Base-by-base conservation (phyloP, 2,329 filamentous ascomycete species). In the Aphanoascus verrucosus region DNA sequence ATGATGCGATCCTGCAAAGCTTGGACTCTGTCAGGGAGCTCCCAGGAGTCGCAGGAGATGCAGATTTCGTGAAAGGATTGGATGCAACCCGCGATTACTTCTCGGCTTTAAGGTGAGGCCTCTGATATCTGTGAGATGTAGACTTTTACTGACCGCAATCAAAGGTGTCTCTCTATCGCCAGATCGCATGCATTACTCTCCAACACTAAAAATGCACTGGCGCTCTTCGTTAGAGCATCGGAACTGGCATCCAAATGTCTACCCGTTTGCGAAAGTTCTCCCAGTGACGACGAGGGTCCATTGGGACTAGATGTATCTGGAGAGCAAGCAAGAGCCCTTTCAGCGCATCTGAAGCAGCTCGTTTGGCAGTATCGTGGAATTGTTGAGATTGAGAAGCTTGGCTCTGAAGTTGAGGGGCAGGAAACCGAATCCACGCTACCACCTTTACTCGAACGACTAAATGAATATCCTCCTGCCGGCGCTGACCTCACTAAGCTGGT, bases 1-100 rank as follows among this genome's bases (percentile, higher is more conserved):
- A 96, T 66, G 89, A 96, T 66, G 88, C 88, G 20, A 94, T 85
- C 7, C 72, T 96, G 20, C 88, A 96, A 69, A 96, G 88, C 68
- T 76, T 98, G 56, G 86, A 96, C 59, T 88, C 89, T 3, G 83
- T 96, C 67, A 88, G 86, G 62, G 88, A 95, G 56, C 77, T 98
- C 12, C 86, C 89, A 1, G 93, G 93, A 68, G 86, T 96, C 15
- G 88, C 88, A 35, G 85, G 88, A 41, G 93, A 98, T 63, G 78
- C 82, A 40, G 75, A 73, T 14, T 86, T 98, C 59, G 76, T 89
- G 3, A 72, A 78, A 44, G 88, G 93, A 66, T 74, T 98, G n/a
- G 81, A 87, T 53, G 82, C 82, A 34, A 91, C 88, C 60, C 77
- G 80, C 35, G 76, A 80, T 56, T 97, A 97, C 70, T 98, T 97